Percentiles rank a stretch among this genome's conserved stretches.
These are phyloP conservation scores for Crithidia thermophila DNA, from an alignment of 208 protist species.

Conservation along the genomic window DNA sequence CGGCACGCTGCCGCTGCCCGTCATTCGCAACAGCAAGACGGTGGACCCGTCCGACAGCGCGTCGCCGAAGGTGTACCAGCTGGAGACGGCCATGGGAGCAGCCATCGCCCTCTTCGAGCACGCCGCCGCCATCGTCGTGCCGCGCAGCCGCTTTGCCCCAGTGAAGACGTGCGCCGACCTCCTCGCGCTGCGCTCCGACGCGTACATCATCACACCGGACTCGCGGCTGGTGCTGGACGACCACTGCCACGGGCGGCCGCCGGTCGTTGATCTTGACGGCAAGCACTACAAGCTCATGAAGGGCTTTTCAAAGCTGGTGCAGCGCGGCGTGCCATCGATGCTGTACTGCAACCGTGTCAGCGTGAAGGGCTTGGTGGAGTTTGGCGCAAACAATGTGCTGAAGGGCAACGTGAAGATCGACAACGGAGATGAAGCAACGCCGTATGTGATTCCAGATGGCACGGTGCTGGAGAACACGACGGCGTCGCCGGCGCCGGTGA, in stretches of 20 bases:
- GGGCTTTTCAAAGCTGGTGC: constrained; percentile 63
- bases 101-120: constrained; percentile 95
- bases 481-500: constrained; percentile 3
- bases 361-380: constrained; percentile 65
- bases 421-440: constrained; percentile 36
- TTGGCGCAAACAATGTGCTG: constrained; percentile 54
- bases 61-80: constrained; percentile 81
- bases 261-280: constrained; percentile 67
- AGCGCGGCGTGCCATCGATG: constrained; percentile 70
- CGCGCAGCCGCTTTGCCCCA: constrained; percentile 97
- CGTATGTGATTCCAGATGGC: constrained; percentile 46
- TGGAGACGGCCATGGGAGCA: constrained; percentile 94
- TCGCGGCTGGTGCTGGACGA: constrained; percentile 57
- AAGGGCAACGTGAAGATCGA: constrained; percentile 72
- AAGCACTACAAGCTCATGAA: constrained; percentile 79
- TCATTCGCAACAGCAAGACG: constrained; percentile 89
- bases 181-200: constrained; percentile 96
- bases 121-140: constrained; percentile 92
- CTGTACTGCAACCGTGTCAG: constrained; percentile 57
- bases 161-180: constrained; percentile 98
- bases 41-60: constrained; percentile 71
- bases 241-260: constrained; percentile 56
- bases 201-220: constrained; percentile 87
- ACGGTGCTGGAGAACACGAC: constrained; percentile 58
- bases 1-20: constrained; percentile 71